Evolutionary conservation across 176 grass and related monocot genomes (phyloP), one percentile per base, ranked within the genome.

Genomic region (Carex myosuroides): DNA sequence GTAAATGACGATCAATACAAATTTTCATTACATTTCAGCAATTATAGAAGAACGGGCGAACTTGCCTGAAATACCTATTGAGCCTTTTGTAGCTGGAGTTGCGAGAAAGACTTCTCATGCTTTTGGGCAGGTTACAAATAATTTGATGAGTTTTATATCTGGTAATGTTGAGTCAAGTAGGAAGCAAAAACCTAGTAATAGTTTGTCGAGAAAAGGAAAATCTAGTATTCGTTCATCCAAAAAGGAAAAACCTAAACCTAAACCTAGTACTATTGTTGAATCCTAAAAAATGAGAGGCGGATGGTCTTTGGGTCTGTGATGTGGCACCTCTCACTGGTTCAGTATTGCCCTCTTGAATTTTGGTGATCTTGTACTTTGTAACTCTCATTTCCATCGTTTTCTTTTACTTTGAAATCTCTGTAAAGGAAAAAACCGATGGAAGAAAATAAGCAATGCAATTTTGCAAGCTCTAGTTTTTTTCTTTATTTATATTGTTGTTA

Each of bases 1-100:
- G 65, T 48, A 26, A 74, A 20, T 75, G 52, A 26, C 37, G 58
- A 52, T 81, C 54, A 26, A 54, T 54, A 26, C 12, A 26, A 54
- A 13, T 8, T 7, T 20, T 22, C 75, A 2, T 69, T 60, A 59
- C 39, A 78, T 61, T 33, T 24, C 89, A 91, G 89, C 89, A 81
- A 90, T 97, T 64, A 74, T 90, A 84, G 83, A 93, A 72, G 89
- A 93, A 73, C 67, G 89, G 86, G 84, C 86, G 22, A 93, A 87
- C 61, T 79, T 97, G 59, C 86, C 35, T 9, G 87, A 82, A 75
- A 90, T 93, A 59, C 78, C 81, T 60, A 65, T 86, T 26, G 57
- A 85, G 17, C 89, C 89, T 18, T 83, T 87, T 60, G 81, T 90
- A 52, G 82, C 65, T 5, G 89, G 89, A 52, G 89, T 82, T 39